Evolutionary conservation across 2,329 filamentous ascomycete genomes (phyloP), one percentile per base, ranked within the genome.

Genomic region (Sporothrix schenckii): DNA sequence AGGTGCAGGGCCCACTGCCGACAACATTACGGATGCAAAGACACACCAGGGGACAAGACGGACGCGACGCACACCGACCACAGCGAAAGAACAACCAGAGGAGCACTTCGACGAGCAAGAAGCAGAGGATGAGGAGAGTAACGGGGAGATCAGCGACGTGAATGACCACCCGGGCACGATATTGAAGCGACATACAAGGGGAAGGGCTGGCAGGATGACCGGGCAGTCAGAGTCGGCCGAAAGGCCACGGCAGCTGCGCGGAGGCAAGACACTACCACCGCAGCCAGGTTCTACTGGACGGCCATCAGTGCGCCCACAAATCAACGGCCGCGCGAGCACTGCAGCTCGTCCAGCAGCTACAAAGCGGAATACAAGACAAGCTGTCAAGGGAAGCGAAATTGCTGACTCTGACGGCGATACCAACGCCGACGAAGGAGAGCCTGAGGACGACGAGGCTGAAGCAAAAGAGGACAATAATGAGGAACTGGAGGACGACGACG

Each of bases 331-430:
- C 19, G 0, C 56, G 21, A 14, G 2, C 19, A 11, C n/a, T 21
- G 21, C 61, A 19, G n/a, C 6, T 14, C 63, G 16, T 16, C 24
- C 60, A 52, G 4, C 41, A n/a, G 19, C 44, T 2, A 24, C 44
- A 3, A 61, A 54, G 30, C 61, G 68, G 19, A n/a, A 24, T n/a
- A 69, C 70, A 24, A 27, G 60, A 52, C 70, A 39, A 9, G 66
- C 61, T 2, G 61, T 41, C 34, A 47, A 49, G 16, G 53, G 30
- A 9, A 30, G 27, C 54, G 68, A 70, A 44, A 60, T 72, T 44
- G 71, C 65, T 11, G 71, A 70, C 39, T 72, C 71, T 30, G 68
- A 72, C 50, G 68, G 5, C 6, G 34, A 34, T 6, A 7, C 56
- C 24, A 24, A 19, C 58, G 19, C n/a, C 7, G 60, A 49, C 41